These are phyloP conservation scores for Articulospora tetracladia DNA, from an alignment of 495 filamentous ascomycete genomes.

Conservation along the genomic window DNA sequence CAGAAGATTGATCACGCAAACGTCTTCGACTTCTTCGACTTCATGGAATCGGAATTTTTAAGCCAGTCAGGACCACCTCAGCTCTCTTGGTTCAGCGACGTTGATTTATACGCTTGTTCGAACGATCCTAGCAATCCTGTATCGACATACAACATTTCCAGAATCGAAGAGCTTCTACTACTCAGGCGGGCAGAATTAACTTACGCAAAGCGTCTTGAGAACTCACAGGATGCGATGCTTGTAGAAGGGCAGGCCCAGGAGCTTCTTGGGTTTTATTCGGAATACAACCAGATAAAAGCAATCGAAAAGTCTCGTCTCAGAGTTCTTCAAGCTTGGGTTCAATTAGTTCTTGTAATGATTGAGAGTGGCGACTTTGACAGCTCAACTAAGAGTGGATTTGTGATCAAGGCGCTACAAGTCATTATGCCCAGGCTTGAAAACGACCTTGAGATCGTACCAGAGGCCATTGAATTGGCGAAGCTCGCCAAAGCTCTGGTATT, in stretches of 20 bases:
- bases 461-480: conserved; percentile 69
- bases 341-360: conserved; percentile 73
- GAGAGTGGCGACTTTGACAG: conserved; percentile 71
- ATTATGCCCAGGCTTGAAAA: conserved; percentile 81
- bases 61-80: conserved; percentile 40
- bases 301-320: conserved; percentile 55
- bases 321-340: conserved; percentile 74
- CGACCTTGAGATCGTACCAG: conserved; percentile 56
- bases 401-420: conserved; percentile 78
- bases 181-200: conserved; percentile 52
- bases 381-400: conserved; percentile 63
- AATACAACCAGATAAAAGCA: conserved; percentile 60
- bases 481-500: conserved; percentile 74
- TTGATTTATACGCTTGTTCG: conserved; percentile 59
- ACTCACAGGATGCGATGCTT: conserved; percentile 51
- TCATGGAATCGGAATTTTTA: conserved; percentile 66
- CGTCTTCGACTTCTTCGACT: conserved; percentile 92
- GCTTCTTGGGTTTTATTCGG: conserved; percentile 52
- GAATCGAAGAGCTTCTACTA: conserved; percentile 59
- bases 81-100: conserved; percentile 50
- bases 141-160: conserved; percentile 53
- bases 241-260: conserved; percentile 54
- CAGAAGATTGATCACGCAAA: conserved; percentile 61
- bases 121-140: conserved; percentile 44
- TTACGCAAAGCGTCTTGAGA: conserved; percentile 43